Percentiles rank a stretch among this genome's conserved stretches.
These are phyloP conservation scores for Diaporthe destruens DNA, from an alignment of 2,329 filamentous ascomycete genomes.

Conservation along the genomic window DNA sequence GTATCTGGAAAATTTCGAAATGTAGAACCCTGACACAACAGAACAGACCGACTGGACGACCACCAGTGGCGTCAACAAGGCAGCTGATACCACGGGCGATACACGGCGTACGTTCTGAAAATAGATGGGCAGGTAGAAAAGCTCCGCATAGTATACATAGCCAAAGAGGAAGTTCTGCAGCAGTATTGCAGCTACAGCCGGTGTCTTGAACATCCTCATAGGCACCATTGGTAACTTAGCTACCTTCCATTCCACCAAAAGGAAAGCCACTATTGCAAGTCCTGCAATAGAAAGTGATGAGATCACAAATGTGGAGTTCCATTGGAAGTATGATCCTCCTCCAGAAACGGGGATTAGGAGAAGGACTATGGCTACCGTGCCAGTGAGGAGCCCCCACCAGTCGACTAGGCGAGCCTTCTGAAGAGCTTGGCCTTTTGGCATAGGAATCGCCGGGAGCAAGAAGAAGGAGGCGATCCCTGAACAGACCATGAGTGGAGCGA, in stretches of 20 bases:
- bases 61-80: constrained; percentile 61
- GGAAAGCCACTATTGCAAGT: constrained; percentile 59
- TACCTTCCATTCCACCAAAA: constrained; percentile 66
- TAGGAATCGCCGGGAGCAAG: constrained; percentile 59
- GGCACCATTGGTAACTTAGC: constrained; percentile 65
- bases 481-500: constrained; percentile 59
- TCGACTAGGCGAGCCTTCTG: constrained; percentile 63
- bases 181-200: constrained; percentile 62
- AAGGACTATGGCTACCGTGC: constrained; percentile 64
- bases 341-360: constrained; percentile 69
- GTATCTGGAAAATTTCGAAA: constrained; percentile 64
- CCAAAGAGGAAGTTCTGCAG: constrained; percentile 67
- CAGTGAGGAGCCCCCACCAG: constrained; percentile 62
- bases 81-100: constrained; percentile 55
- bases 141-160: constrained; percentile 63
- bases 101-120: constrained; percentile 61
- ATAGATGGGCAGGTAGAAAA: constrained; percentile 68
- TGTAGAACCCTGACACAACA: constrained; percentile 62
- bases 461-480: constrained; percentile 57
- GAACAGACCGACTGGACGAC: constrained; percentile 57
- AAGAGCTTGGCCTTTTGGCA: constrained; percentile 57
- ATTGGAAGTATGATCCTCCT: constrained; percentile 65
- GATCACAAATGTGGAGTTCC: constrained; percentile 67
- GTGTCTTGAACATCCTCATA: constrained; percentile 59
- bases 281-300: constrained; percentile 65